Evolutionary conservation across 768 basidiomycete genomes (phyloP), one percentile per base, ranked within the genome.

Genomic region (Amanita pallidorosea): DNA sequence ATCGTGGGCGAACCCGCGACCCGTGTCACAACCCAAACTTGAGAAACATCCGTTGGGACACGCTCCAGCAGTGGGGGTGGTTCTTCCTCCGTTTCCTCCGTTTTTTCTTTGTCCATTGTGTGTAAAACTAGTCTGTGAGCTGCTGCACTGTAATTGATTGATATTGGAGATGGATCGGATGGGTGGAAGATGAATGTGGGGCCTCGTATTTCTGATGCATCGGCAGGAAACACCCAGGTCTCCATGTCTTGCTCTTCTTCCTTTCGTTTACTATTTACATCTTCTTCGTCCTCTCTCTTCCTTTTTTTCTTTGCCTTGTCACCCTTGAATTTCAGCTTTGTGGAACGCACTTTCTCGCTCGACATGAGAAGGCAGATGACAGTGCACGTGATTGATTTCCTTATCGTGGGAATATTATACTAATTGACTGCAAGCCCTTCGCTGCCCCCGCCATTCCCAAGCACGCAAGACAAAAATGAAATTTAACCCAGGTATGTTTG

Each of bases 21-120:
- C 43, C 88, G 82, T 25, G 91, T 93, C 20, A 76, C 79, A 12
- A 95, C 92, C 91, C 91, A 95, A 11, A 95, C 91, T 60, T 94
- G 90, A 17, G 85, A 71, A 29, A 93, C 85, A 53, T 94, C 90
- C 0, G 77, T 76, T 4, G 92, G 92, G 8, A 72, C 76, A 47
- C 83, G 79, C 54, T 84, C 80, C 40, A 88, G 70, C 7, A 88
- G 54, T 23, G 68, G 67, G 9, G 66, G 58, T 5, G 72, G 60
- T 37, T 73, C 76, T 3, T 60, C 58, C 49, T 64, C 65, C 20
- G 77, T 77, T 47, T 79, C 79, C 34, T 63, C 61, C 17, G 53
- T 42, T 54, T 72, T 73, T 54, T 77, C 76, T 61, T 81, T 83
- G 63, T 83, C 83, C 25, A 85, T 67, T 8, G 74, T 56, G 42